Conservation (phyloP, 345 rosid species). For the Brassica cretica region DNA sequence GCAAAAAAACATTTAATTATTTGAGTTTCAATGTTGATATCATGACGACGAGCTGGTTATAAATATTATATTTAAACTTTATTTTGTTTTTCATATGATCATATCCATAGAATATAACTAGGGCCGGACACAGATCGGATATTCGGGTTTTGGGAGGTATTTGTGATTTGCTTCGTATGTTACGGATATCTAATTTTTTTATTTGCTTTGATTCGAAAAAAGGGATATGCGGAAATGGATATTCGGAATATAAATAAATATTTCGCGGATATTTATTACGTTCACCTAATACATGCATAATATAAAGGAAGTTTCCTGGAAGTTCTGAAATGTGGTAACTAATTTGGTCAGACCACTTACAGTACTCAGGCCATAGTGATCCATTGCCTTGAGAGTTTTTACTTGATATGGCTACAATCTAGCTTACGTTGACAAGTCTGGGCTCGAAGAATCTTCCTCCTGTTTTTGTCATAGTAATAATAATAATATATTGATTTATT, state of each 20-base stretch:
- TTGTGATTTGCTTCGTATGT: too few species aligned
- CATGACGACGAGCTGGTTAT: conserved; percentile 4
- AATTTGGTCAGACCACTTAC: conserved; percentile 22
- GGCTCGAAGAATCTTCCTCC: conserved; percentile 10
- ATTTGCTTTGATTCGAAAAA: too few species aligned
- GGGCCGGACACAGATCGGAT: too few species aligned
- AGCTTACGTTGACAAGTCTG: conserved; percentile 27
- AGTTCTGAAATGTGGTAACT: conserved; percentile 22
- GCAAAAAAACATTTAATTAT: background rate
- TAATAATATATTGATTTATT: background rate
- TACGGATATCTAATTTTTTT: too few species aligned
- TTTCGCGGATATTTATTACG: background rate
- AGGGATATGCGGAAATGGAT: too few species aligned
- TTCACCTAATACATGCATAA: conserved; percentile 21
- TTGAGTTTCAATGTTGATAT: background rate
- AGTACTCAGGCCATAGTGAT: conserved; percentile 23
- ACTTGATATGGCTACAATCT: conserved; percentile 29
- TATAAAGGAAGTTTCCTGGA: background rate
- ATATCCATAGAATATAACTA: background rate
- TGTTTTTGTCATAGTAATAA: background rate
- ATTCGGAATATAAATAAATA: too few species aligned
- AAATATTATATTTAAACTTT: background rate
- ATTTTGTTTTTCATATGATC: background rate
- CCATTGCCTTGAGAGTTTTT: conserved; percentile 21
- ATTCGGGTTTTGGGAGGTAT: too few species aligned